Evolutionary conservation across 169 alveolate species (phyloP), one percentile per base, ranked within the genome.

Genomic region (Cytauxzoon felis): DNA sequence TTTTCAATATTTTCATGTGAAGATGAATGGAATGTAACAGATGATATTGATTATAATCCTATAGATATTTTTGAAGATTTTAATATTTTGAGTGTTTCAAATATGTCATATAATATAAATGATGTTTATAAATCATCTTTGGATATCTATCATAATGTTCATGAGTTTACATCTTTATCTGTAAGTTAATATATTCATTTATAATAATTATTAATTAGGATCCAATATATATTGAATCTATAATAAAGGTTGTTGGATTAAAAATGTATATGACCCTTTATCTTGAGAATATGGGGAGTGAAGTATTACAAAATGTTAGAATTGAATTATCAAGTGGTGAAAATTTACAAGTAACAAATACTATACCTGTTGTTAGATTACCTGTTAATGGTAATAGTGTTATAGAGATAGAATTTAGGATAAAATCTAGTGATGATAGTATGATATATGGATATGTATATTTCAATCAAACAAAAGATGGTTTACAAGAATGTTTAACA

Each of bases 181-280:
- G 63, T 53, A 27, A 19, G 60, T 50, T 50, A 5, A 11, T n/a
- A 72, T 63, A 13, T 43, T 57, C 13, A 3, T 16, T 29, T 48
- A 38, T 21, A 53, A 4, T 5, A 43, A 43, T 43, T 26, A 30
- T 4, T 43, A 18, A 34, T 1, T 58, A 48, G 76, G 99, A 96
- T 80, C 96, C 96, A 8, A 80, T 96, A 13, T 96, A 91, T 82
- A 93, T 94, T 2, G 99, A 96, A 85, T 93, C 95, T 19, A 81
- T 79, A 36, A 83, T 94, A 18, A 90, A 88, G 48, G 91, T 95
- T 36, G 93, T 92, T 41, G 90, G 89, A 29, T 91, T 90, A 53
- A 96, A 94, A 63, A 78, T 96, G 24, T 73, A 90, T 49, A 75
- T 95, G 16, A 95, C 92, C 61, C 70, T 95, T 26, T 78, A 87